A percentile compares a stretch with the other conserved stretches of the same genome.
These are phyloP conservation scores for Fimicolochytrium jonesii DNA, from an alignment of 192 early-diverging fungal genomes.

Conservation along the genomic window DNA sequence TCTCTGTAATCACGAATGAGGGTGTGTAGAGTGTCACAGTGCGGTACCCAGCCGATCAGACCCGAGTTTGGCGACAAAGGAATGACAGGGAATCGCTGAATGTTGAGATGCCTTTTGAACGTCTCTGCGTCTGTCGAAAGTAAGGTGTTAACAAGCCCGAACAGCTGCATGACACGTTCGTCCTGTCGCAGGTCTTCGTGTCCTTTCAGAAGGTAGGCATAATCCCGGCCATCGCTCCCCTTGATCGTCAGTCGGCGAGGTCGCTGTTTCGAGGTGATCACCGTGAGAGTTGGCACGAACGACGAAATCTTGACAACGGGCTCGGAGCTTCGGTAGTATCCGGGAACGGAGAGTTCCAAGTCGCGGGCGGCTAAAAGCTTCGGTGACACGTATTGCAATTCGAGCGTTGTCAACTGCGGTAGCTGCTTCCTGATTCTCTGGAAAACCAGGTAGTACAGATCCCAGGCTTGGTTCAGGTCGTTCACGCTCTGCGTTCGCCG, in stretches of 20 bases:
- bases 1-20: constrained; percentile 85
- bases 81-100: constrained; percentile 85
- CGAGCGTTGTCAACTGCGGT: constrained; percentile 73
- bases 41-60: constrained; percentile 87
- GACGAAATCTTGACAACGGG: constrained; percentile 80
- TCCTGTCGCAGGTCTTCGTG: constrained; percentile 98
- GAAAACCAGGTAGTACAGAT: constrained; percentile 84
- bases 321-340: constrained; percentile 79
- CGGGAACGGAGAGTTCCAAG: constrained; percentile 85
- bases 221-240: constrained; percentile 84
- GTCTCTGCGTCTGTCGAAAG: constrained; percentile 78
- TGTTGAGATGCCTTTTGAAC: constrained; percentile 84
- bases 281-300: constrained; percentile 78
- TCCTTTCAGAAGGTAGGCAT: constrained; percentile 91
- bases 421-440: constrained; percentile 76
- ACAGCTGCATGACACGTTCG: constrained; percentile 98
- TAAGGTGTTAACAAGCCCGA: constrained; percentile 92
- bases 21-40: constrained; percentile 83
- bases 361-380: constrained; percentile 75
- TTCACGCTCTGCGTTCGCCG: constrained; percentile 69
- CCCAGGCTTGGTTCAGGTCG: constrained; percentile 91
- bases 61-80: constrained; percentile 94
- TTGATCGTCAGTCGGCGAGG: constrained; percentile 75
- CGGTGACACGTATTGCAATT: constrained; percentile 88
- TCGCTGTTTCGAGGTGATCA: constrained; percentile 89